Evolutionary conservation across 2,329 filamentous ascomycete genomes (phyloP), one percentile per base, ranked within the genome.

Genomic region (Botrytis elliptica): DNA sequence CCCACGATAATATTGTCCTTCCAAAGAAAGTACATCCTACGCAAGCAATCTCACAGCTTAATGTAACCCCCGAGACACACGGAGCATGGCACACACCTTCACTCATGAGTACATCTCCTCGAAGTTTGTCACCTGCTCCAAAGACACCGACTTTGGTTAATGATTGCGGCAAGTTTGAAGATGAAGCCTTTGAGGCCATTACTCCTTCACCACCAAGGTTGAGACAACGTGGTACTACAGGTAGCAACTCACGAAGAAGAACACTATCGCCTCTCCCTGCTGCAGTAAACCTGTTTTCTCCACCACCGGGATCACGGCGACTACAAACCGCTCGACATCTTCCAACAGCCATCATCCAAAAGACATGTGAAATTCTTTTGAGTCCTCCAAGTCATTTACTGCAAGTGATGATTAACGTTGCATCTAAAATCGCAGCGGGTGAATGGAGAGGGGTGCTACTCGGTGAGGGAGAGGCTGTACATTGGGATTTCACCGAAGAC

Each of bases 341-440:
- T 44, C 88, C 89, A 1, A 84, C 88, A 69, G 87, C 90, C 4
- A 88, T 97, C 44, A 87, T 97, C 40, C 88, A 91, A 73, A 95
- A 93, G 82, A 94, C 94, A 0, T 90, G 89, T 76, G 90, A 93
- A 70, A 87, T 96, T 44, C 86, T 97, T 6, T 84, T 97, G 22
- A 90, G 92, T 0, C 94, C 94, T n/a, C 94, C 95, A 0, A 88
- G 91, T 49, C 90, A 95, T 78, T 87, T 97, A 2, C 88, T 97
- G 52, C 86, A 89, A 40, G 85, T 97, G 59, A 94, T 97, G 86
- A 87, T 97, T 7, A 90, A 90, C 73, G 93, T 97, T 73, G 93
- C 94, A 0, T 91, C 92, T 0, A 90, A 89, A 75, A 93, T 97
- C 75, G 88, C 90, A 1, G 85, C 86, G 44, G 89, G 88, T 29